phyloP scores from a whole-genome alignment of 805 yeast species.

The Myxozyma mucilagina region DNA sequence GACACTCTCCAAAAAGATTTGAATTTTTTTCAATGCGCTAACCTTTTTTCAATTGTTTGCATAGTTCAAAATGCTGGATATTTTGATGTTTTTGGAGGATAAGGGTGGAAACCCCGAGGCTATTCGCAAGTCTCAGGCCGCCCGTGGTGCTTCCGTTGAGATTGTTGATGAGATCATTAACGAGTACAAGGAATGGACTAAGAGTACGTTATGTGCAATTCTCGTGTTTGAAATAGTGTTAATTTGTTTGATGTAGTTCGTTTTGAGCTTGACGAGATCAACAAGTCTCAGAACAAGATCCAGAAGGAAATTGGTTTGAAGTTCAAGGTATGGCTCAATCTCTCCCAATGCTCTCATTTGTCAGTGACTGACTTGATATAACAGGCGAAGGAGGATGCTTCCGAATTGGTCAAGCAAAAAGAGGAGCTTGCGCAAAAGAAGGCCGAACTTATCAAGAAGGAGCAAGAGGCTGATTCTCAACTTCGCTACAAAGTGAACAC shows the following conservation, averaged over 20 bases:
- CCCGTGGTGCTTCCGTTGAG: constrained; percentile 93
- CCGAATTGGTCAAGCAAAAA: constrained; percentile 77
- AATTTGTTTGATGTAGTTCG: constrained; percentile 44
- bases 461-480: constrained; percentile 75
- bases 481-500: constrained; percentile 79
- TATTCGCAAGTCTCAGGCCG: constrained; percentile 84
- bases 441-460: constrained; percentile 61
- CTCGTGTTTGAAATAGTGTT: not conserved
- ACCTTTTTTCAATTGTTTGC: not conserved
- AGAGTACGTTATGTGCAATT: constrained; percentile 40
- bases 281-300: constrained; percentile 82
- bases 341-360: not conserved
- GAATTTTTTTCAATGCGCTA: not conserved
- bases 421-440: constrained; percentile 72
- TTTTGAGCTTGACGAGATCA: constrained; percentile 85
- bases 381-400: constrained; percentile 87
- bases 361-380: not conserved
- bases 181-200: constrained; percentile 91
- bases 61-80: constrained; percentile 71
- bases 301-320: constrained; percentile 93
- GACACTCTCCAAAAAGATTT: not conserved
- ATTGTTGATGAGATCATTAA: constrained; percentile 91
- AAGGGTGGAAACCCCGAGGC: constrained; percentile 95
- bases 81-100: constrained; percentile 86
- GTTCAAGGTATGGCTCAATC: constrained; percentile 53